phyloP scores from a whole-genome alignment of 768 basidiomycete species.

The Krasilnikovozyma curviuscula region DNA sequence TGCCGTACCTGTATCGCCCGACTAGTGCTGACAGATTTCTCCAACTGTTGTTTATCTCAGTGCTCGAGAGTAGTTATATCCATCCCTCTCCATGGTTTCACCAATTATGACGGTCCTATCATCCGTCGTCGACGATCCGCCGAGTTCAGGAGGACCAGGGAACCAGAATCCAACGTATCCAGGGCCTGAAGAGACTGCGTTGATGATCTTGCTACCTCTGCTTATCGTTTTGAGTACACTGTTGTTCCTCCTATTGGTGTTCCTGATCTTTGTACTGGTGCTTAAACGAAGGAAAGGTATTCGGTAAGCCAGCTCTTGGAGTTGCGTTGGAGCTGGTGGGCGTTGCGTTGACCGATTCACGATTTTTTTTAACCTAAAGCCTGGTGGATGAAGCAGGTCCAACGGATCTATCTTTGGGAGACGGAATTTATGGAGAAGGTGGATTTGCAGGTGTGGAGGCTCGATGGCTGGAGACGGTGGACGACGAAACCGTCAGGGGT shows the following conservation, averaged over 20 bases:
- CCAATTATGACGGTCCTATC: too few relatives aligned
- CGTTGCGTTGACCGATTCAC: too few relatives aligned
- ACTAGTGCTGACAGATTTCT: too few relatives aligned
- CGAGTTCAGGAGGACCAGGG: too few relatives aligned
- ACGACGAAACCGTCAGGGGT: conserved; percentile 40
- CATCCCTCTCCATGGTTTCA: too few relatives aligned
- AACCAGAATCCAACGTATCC: too few relatives aligned
- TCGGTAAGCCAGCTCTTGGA: conserved; percentile 15
- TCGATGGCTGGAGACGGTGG: conserved; percentile 72
- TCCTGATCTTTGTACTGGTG: conserved; percentile 73
- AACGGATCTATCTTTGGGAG: conserved; percentile 77
- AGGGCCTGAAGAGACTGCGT: conserved; percentile 31
- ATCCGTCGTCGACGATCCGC: too few relatives aligned
- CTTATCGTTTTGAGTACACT: conserved; percentile 85
- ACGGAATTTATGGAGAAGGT: conserved; percentile 66
- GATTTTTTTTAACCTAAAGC: too few relatives aligned
- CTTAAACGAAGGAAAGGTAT: conserved; percentile 30
- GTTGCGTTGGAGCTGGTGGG: too few relatives aligned
- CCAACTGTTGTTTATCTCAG: too few relatives aligned
- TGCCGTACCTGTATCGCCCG: too few relatives aligned
- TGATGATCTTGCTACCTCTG: conserved; percentile 75
- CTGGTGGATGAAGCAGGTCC: conserved; percentile 63
- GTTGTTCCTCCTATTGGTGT: conserved; percentile 75
- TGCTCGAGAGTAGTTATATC: too few relatives aligned
- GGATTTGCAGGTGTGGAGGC: conserved; percentile 81